Base-by-base conservation (phyloP, 208 protist genomes). In the Acanthamoeba culbertsoni region DNA sequence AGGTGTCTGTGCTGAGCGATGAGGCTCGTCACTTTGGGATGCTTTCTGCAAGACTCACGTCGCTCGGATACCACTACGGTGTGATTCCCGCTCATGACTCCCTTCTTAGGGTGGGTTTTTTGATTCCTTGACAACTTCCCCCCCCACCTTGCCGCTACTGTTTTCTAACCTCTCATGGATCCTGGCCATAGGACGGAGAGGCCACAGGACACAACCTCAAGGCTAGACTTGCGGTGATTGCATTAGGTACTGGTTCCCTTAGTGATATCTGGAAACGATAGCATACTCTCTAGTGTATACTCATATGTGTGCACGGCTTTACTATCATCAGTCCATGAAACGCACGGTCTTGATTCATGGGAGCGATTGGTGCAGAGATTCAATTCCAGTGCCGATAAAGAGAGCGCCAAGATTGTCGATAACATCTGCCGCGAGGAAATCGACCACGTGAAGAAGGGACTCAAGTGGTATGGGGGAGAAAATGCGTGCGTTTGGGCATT, bases 311-410 rank as follows among this genome's bases (percentile, higher is more conserved):
- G n/a, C 33, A 0, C 18, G 16, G n/a, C 16, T 8, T 12, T 73
- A 31, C 7, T 42, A 6, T 0, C 35, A 26, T 46, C 18, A 23
- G 86, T 92, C 10, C 86, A 92, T 43, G 86, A 92, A 42, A 73
- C 86, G 46, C 51, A 73, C 28, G 86, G 86, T 33, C 33, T 92
- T 51, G 86, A 92, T 53, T 92, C 86, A 26, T 92, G 86, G 86
- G 59, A 68, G n/a, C 33, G 86, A 31, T 57, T 92, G 3, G 86
- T 92, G 28, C 86, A 92, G 40, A 18, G 86, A 73, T 92, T 92
- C 43, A 75, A 92, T 51, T 59, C 43, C 20, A 77, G 33, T n/a
- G 46, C 35, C 14, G 86, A 92, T 26, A 45, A 92, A 7, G 57
- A 65, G 42, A 92, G 86, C 43, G 86, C 20, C 0, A 20, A 57